Evolutionary conservation across 1,284 basidiomycete genomes (phyloP), one percentile per base, ranked within the genome.

Genomic region (Fomitopsis pinicola): DNA sequence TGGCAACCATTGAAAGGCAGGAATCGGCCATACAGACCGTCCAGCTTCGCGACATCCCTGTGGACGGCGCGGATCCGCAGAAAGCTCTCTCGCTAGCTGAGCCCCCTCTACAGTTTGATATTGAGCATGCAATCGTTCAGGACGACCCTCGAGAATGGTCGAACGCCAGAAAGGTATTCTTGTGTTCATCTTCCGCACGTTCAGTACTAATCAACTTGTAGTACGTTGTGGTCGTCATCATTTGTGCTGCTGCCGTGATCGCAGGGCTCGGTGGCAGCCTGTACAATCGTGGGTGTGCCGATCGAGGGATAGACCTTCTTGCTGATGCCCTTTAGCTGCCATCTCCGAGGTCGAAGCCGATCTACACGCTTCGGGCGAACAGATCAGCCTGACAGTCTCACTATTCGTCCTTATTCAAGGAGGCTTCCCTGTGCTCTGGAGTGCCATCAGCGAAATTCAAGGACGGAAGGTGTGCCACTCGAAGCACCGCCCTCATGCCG

Each of bases 371-470:
- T 85, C 83, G 0, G 80, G 84, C 55, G 76, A 80, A 2, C 80
- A 92, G 65, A 87, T 96, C 61, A 89, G 91, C 57, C 78, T 90
- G 68, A 87, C 83, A 65, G 72, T 95, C 15, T 87, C 89, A 1
- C 68, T 92, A 12, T 96, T 92, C 73, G 93, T 95, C 66, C 75
- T 92, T 19, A 71, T 91, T n/a, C 91, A 93, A 72, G 91, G 91
- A 1, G 71, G 76, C 12, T 74, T 86, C 55, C 91, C 91, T 0
- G 69, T 90, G 17, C 57, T 89, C 6, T 94, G 92, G 92, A 84
- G 81, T 57, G 81, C 85, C 0, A 75, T 89, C n/a, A 89, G 87
- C 58, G 92, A 95, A 17, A 60, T 95, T 56, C 87, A 86, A 65
- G 93, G 92, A 9, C 78, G 93, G 54, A 94, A 91, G 80, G 88